Evolutionary conservation across 345 rosid genomes (phyloP).

Genomic region (Lenwebbia sp.): DNA sequence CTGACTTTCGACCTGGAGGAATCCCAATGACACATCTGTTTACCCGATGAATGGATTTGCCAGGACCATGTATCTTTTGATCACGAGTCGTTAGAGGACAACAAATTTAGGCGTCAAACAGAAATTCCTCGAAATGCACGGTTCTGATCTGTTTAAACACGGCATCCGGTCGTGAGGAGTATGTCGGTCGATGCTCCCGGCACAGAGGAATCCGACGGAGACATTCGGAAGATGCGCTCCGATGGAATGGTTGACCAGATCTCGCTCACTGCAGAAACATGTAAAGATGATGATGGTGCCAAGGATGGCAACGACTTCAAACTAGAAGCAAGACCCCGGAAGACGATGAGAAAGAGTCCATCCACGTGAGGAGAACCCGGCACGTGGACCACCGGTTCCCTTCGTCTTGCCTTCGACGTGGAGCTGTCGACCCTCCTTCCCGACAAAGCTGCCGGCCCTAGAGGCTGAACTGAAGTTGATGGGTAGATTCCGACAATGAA

Average conservation of each 20-base stretch:
- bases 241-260: no score
- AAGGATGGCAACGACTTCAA: no score
- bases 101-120: background rate
- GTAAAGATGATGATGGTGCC: no score
- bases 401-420: background rate
- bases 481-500: background rate
- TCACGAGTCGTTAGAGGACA: background rate
- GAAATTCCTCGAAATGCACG: background rate
- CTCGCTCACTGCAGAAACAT: no score
- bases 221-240: no score
- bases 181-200: no score
- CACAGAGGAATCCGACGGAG: no score
- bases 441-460: background rate
- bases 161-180: background rate
- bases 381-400: no score
- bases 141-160: fast-evolving
- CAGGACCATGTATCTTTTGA: background rate
- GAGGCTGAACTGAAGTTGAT: background rate
- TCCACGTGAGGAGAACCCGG: no score
- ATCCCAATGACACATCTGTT: background rate
- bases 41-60: background rate
- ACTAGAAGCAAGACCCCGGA: no score
- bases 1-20: background rate
- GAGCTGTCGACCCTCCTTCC: background rate
- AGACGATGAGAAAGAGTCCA: no score